Base-by-base conservation (phyloP, 306 rosid species). In the Cucurbita pepo region DNA sequence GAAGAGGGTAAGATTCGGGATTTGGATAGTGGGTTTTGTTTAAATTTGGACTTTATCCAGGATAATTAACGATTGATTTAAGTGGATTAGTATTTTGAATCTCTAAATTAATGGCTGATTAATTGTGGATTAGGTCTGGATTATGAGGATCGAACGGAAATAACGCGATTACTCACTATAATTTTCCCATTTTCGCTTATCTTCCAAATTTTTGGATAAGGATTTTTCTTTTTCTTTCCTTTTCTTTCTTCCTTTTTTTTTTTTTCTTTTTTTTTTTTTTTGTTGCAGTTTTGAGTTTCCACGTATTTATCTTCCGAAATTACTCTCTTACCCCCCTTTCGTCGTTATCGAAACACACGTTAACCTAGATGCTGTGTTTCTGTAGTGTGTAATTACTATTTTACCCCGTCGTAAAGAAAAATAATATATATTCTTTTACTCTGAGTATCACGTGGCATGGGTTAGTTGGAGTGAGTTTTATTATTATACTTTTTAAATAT, bases 211-310 rank as follows among this genome's bases (percentile, higher is more conserved):
- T 65, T 65, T 65, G 71, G 71, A 65, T 65, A 65, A 65, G 40
- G 53, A 65, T 19, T 12, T 7, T 10, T 15, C 0, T 34, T 53
- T 16, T 36, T 63, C 34, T 30, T 30, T 30, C 3, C 3, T 30
- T 30, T 30, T 30, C 34, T 30, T 30, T 30, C 3, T 30, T 30
- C 3, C 0, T 30, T 14, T 19, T 12, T 6, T 10, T 15, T 34
- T 52, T 16, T 14, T 19, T 12, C 3, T 10, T 15, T 0, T 34
- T 53, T 16, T 36, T 30, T 30, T 30, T 30, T 30, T 30, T 30
- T 30, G 34, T 30, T 43, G 54, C 73, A 47, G 15, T 69, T 69
- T 69, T 69, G 73, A 69, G 73, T 69, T 48, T 69, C 47, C 73
- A 69, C 73, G 19, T 48, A 45, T 69, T 69, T 69, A 6, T 30